These are phyloP conservation scores for Huntiella decipiens DNA, from an alignment of 2,329 filamentous ascomycete genomes.

Conservation along the genomic window DNA sequence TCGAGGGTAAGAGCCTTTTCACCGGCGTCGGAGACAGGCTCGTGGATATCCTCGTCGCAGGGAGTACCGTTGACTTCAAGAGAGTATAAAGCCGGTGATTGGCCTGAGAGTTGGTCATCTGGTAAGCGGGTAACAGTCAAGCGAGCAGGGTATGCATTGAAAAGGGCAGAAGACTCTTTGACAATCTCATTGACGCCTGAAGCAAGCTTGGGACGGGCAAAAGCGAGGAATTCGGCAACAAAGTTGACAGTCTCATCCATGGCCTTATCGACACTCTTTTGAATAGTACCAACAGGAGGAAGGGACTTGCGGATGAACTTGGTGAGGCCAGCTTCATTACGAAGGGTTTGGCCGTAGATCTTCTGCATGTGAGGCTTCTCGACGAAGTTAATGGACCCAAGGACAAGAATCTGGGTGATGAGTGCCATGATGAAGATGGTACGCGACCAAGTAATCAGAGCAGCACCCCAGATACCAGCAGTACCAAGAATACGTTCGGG, in stretches of 20 bases:
- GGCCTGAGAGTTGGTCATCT: slow-evolving; percentile 54
- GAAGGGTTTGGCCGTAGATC: slow-evolving; percentile 70
- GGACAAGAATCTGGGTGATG: slow-evolving; percentile 64
- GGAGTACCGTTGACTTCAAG: slow-evolving; percentile 52
- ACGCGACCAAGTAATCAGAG: slow-evolving; percentile 78
- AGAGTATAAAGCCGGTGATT: slow-evolving; percentile 63
- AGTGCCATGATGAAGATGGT: slow-evolving; percentile 75
- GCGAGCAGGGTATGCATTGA: slow-evolving; percentile 75
- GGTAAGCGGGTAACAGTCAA: slow-evolving; percentile 66
- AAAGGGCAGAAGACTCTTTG: slow-evolving; percentile 68
- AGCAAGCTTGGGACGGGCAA: slow-evolving; percentile 67
- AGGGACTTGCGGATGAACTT: slow-evolving; percentile 78
- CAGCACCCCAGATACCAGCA: slow-evolving; percentile 87
- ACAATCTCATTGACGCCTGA: slow-evolving; percentile 74
- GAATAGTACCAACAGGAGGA: slow-evolving; percentile 58
- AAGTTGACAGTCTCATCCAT: slow-evolving; percentile 74
- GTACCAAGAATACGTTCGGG: slow-evolving; percentile 86
- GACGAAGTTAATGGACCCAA: slow-evolving; percentile 79
- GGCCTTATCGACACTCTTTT: slow-evolving; percentile 72
- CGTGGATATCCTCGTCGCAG: slow-evolving; percentile 26
- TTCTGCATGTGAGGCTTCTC: slow-evolving; percentile 98
- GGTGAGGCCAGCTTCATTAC: slow-evolving; percentile 74
- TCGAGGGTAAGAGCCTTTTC: slow-evolving; percentile 60
- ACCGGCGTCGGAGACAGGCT: slow-evolving; percentile 14
- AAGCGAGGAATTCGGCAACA: slow-evolving; percentile 77